Evolutionary conservation across 1,284 basidiomycete species (phyloP).

Genomic region (Irpex sp.): DNA sequence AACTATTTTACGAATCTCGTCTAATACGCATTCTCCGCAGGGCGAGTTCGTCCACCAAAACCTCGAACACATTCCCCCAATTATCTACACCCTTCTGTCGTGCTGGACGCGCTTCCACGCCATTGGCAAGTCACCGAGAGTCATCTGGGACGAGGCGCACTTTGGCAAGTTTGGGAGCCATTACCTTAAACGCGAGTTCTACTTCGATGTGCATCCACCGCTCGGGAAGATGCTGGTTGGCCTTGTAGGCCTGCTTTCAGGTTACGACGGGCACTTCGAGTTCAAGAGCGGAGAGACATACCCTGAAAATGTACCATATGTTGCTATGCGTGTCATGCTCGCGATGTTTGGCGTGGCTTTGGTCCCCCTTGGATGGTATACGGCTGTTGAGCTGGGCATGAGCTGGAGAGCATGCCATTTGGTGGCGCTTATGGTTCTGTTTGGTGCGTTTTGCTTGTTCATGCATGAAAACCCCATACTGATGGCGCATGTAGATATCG

Average conservation of each 20-base stretch:
- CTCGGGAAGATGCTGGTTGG: constrained; percentile 99
- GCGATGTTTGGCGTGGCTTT: constrained; percentile 93
- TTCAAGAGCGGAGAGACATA: constrained; percentile 93
- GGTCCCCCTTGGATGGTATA: constrained; percentile 97
- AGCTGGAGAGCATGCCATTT: constrained; percentile 87
- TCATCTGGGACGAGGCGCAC: constrained; percentile 99
- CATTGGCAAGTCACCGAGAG: constrained; percentile 84
- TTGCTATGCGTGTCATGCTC: constrained; percentile 93
- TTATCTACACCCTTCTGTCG: constrained; percentile 88
- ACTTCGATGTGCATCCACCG: constrained; percentile 97
- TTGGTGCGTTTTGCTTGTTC: constrained; percentile 51
- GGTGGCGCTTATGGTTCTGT: constrained; percentile 91
- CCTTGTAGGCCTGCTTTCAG: constrained; percentile 85
- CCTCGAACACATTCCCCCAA: constrained; percentile 77
- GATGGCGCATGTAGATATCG: constrained; percentile 66
- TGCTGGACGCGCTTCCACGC: constrained; percentile 94
- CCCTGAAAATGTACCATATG: constrained; percentile 84
- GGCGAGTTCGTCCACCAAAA: constrained; percentile 81
- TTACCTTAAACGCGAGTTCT: constrained; percentile 95
- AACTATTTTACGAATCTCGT: neutral
- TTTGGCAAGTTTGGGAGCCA: constrained; percentile 97
- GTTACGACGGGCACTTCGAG: constrained; percentile 91
- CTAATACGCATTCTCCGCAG: constrained; percentile 33
- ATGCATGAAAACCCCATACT: neutral
- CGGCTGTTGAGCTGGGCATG: constrained; percentile 93